A percentile compares a stretch with the other conserved stretches of the same genome.
These are phyloP conservation scores for Phialocephala sp. DNA, from an alignment of 2,329 filamentous ascomycete species.

Conservation along the genomic window DNA sequence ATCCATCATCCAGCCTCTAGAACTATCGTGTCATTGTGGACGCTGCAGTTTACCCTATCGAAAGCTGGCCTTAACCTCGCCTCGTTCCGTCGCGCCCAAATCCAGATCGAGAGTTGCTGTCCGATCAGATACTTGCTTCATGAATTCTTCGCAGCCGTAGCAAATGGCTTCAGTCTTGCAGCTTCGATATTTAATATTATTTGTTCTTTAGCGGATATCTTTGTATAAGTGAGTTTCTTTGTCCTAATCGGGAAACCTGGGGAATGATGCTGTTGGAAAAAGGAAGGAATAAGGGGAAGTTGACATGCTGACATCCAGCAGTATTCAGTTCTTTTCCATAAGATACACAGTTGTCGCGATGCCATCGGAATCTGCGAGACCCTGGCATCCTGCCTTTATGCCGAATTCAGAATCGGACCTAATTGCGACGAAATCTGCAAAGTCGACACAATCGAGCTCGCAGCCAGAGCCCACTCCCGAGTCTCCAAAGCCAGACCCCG, in stretches of 20 bases:
- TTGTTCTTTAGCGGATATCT: slow-evolving; percentile 34
- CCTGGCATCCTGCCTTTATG: slow-evolving; percentile 60
- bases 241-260: neutral
- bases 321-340: slow-evolving; percentile 38
- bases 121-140: slow-evolving; percentile 16
- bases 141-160: slow-evolving; percentile 18
- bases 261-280: slow-evolving; percentile 12
- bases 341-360: slow-evolving; percentile 42
- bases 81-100: slow-evolving; percentile 16
- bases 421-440: slow-evolving; percentile 25
- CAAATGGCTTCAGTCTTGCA: slow-evolving; percentile 30
- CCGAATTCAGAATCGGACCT: slow-evolving; percentile 47
- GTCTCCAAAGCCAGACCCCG: slow-evolving; percentile 16
- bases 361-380: slow-evolving; percentile 50
- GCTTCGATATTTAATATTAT: slow-evolving; percentile 33
- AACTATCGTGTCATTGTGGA: neutral
- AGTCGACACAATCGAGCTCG: slow-evolving; percentile 18
- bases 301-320: slow-evolving; percentile 32
- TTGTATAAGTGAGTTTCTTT: slow-evolving; percentile 39
- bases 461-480: slow-evolving; percentile 18
- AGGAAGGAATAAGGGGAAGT: slow-evolving; percentile 14
- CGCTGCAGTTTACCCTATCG: slow-evolving; percentile 1
- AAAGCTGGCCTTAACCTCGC: slow-evolving; percentile 28
- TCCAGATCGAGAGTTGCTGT: neutral
- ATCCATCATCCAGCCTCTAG: neutral